A percentile compares a stretch with the other conserved stretches of the same genome.
Evolutionary conservation across 2,329 filamentous ascomycete species (phyloP).

Genomic region (Sporothrix pallida): DNA sequence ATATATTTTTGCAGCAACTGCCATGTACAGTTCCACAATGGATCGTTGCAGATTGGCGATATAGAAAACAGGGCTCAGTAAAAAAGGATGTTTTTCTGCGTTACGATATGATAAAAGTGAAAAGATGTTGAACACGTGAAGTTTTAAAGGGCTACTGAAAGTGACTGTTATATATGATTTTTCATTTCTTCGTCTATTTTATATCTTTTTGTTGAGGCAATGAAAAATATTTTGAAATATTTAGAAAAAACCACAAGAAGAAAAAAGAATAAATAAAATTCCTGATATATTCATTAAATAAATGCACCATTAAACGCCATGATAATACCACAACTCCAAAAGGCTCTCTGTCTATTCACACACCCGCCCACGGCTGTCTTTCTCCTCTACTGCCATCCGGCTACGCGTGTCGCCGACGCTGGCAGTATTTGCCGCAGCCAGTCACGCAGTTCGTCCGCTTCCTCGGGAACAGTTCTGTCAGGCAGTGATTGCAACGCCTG

Average conservation of each 20-base stretch:
- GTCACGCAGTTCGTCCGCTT: constrained; percentile 53
- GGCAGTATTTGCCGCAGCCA: constrained; percentile 54
- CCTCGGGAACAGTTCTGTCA: constrained; percentile 57
- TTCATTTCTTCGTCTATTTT: no score
- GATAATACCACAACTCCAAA: not conserved
- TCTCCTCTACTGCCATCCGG: constrained; percentile 31
- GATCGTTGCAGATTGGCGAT: not conserved
- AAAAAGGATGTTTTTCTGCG: not conserved
- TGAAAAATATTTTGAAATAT: not conserved
- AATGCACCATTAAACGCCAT: not conserved
- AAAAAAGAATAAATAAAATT: not conserved
- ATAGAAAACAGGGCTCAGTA: not conserved
- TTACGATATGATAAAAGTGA: not conserved
- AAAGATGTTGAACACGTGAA: not conserved
- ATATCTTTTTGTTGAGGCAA: no score
- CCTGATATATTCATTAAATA: not conserved
- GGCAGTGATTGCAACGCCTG: constrained; percentile 52
- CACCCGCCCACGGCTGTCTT: not conserved
- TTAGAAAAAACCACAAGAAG: not conserved
- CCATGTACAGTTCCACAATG: not conserved
- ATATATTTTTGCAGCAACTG: constrained; percentile 9
- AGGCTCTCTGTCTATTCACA: not conserved
- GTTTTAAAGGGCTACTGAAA: no score
- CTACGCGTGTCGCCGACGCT: constrained; percentile 38
- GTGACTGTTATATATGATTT: no score